Percentiles rank a stretch among this genome's conserved stretches.
These are phyloP conservation scores for Fusarium cyanostomum DNA, from an alignment of 2,329 filamentous ascomycete species.

Conservation along the genomic window DNA sequence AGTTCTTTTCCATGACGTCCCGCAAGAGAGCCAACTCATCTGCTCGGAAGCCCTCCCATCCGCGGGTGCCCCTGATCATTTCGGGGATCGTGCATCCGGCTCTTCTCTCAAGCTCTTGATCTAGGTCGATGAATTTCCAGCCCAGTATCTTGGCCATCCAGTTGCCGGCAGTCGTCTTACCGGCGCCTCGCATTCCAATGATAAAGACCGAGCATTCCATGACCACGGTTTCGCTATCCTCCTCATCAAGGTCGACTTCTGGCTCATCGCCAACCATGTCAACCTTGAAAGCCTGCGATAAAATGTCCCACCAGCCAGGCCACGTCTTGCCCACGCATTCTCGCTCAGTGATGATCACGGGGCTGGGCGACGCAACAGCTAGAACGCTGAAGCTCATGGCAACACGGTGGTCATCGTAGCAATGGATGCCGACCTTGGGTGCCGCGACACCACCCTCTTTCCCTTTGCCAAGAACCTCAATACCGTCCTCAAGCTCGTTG, in stretches of 20 bases:
- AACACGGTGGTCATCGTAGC: conserved; percentile 97
- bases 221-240: neutral
- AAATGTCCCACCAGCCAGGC: conserved; percentile 97
- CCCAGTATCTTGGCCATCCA: conserved; percentile 83
- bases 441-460: conserved; percentile 58
- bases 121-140: conserved; percentile 85
- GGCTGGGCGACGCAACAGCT: conserved; percentile 73
- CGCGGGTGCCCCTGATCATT: conserved; percentile 74
- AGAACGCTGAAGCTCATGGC: conserved; percentile 99
- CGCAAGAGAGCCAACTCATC: conserved; percentile 80
- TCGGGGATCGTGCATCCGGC: conserved; percentile 83
- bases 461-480: conserved; percentile 71
- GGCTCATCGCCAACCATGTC: conserved; percentile 78
- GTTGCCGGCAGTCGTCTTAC: conserved; percentile 91
- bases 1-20: conserved; percentile 77
- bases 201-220: conserved; percentile 81
- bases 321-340: conserved; percentile 97
- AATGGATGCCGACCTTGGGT: conserved; percentile 77
- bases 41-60: conserved; percentile 89
- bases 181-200: conserved; percentile 96
- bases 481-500: conserved; percentile 92
- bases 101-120: conserved; percentile 82
- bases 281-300: conserved; percentile 81
- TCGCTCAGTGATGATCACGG: conserved; percentile 84
- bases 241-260: conserved; percentile 24